These are phyloP conservation scores for Lyophyllum decastes DNA, from an alignment of 768 basidiomycete genomes.

Conservation along the genomic window DNA sequence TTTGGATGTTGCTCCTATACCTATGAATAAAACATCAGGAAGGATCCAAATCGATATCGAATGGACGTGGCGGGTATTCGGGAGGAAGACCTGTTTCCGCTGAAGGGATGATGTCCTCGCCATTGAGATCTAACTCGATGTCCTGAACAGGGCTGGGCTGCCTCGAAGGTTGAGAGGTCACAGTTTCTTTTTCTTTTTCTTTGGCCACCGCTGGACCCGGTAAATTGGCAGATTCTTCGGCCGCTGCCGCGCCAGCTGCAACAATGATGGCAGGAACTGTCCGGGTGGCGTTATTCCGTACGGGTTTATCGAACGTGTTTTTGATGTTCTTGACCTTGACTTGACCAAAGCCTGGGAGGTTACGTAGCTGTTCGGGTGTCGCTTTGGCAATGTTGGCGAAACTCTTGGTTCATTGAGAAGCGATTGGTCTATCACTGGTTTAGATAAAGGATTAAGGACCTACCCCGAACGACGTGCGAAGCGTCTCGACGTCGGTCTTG, in stretches of 20 bases:
- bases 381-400: constrained; percentile 81
- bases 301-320: constrained; percentile 89
- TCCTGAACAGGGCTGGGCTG: constrained; percentile 71
- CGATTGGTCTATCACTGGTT: neutral
- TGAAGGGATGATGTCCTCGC: constrained; percentile 19
- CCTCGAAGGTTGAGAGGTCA: constrained; percentile 22
- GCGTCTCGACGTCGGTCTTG: constrained; percentile 94
- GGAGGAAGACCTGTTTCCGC: constrained; percentile 14
- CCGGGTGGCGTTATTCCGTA: constrained; percentile 68
- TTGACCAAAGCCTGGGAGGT: constrained; percentile 90
- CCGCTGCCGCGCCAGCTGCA: constrained; percentile 15
- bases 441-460: constrained; percentile 26
- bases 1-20: neutral
- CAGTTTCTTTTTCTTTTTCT: constrained; percentile 24
- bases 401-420: constrained; percentile 50
- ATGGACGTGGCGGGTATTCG: constrained; percentile 28
- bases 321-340: constrained; percentile 90
- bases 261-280: constrained; percentile 32
- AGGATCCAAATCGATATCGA: constrained; percentile 52
- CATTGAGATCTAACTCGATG: constrained; percentile 61
- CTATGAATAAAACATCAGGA: constrained; percentile 21
- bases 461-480: constrained; percentile 91
- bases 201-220: neutral
- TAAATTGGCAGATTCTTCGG: neutral
- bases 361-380: constrained; percentile 71